A percentile compares a stretch with the other conserved stretches of the same genome.
Evolutionary conservation across 163 green algal genomes (phyloP).

Genomic region (Prototheca stagnorum): DNA sequence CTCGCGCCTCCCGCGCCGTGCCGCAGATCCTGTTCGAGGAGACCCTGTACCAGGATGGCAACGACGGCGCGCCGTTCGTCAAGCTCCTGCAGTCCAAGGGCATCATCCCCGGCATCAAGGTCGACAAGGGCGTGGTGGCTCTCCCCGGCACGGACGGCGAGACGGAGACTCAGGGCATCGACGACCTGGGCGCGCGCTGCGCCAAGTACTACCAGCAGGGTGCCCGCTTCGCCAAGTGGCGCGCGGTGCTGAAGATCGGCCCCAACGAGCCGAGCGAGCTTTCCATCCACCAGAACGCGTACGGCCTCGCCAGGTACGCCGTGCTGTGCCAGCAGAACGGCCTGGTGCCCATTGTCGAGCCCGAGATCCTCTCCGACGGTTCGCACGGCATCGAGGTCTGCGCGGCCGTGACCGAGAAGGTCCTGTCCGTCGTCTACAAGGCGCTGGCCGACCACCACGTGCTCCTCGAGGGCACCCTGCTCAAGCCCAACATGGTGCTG

Average conservation of each 20-base stretch:
- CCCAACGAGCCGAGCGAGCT: constrained; percentile 5
- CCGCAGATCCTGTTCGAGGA: constrained; percentile 68
- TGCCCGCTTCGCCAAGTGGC: constrained; percentile 63
- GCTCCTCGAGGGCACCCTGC: constrained; percentile 53
- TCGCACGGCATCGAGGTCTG: constrained; percentile 41
- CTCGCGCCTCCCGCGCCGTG: neutral
- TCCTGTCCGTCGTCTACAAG: constrained; percentile 42
- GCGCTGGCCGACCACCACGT: constrained; percentile 34
- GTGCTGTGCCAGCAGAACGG: constrained; percentile 50
- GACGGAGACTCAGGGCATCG: constrained; percentile 53
- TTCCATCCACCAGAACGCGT: constrained; percentile 50
- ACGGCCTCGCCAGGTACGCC: constrained; percentile 56
- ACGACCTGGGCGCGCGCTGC: constrained; percentile 44
- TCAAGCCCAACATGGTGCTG: constrained; percentile 69
- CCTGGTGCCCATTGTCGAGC: constrained; percentile 55
- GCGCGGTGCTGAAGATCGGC: constrained; percentile 54
- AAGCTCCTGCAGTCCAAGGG: constrained; percentile 41
- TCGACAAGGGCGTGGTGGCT: constrained; percentile 47
- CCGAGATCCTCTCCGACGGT: constrained; percentile 55
- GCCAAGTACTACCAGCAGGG: constrained; percentile 47
- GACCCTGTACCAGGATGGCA: constrained; percentile 57
- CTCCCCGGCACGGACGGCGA: constrained; percentile 50
- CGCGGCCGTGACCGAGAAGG: constrained; percentile 34
- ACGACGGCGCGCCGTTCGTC: constrained; percentile 57
- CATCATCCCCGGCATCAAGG: constrained; percentile 76